Evolutionary conservation across 1,139 yeast species (phyloP), one percentile per base, ranked within the genome.

Genomic region (Scheffersomyces cryptocercus): DNA sequence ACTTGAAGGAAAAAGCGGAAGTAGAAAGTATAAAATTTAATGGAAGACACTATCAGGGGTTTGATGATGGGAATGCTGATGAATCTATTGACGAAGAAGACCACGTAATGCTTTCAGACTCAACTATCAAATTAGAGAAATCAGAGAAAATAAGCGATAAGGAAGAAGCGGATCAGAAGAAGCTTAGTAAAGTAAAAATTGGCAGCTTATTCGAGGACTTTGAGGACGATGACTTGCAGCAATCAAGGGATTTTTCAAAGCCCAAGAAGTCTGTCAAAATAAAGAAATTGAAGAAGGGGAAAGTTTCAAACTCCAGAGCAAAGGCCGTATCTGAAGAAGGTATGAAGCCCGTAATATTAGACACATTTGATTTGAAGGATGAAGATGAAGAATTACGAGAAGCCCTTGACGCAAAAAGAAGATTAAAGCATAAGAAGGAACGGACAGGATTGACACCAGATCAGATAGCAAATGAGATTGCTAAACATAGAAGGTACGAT

Each of bases 381-480:
- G 77, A 73, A 3, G 70, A 63, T 10, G 50, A 47, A 1, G 86
- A 82, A 38, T 58, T 85, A 12, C 79, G 75, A 40, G 58, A 59
- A 0, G 48, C 70, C 0, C 59, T 84, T 38, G 62, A 72, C 1
- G 47, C 51, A 11, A 73, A 69, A 38, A 67, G 89, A 49, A 52
- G 66, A 20, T 56, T 63, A 40, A 71, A 67, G 26, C 77, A 70
- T 38, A 65, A 61, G 49, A 52, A 52, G 9, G 58, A 62, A 35
- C 50, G 59, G 13, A 54, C 55, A 37, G 54, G 51, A 29, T 41
- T 67, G 47, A 69, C 68, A 3, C 73, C 79, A 3, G 82, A 77
- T 46, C 75, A 79, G 13, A 57, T 81, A 9, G 84, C 80, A 0
- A 49, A 55, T 15, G 81, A 79, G 43, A 68, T 79, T 13, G 59